Percentiles rank a stretch among this genome's conserved stretches.
Conservation (phyloP, 441 rosid genomes). For the Populus hybrid region DNA sequence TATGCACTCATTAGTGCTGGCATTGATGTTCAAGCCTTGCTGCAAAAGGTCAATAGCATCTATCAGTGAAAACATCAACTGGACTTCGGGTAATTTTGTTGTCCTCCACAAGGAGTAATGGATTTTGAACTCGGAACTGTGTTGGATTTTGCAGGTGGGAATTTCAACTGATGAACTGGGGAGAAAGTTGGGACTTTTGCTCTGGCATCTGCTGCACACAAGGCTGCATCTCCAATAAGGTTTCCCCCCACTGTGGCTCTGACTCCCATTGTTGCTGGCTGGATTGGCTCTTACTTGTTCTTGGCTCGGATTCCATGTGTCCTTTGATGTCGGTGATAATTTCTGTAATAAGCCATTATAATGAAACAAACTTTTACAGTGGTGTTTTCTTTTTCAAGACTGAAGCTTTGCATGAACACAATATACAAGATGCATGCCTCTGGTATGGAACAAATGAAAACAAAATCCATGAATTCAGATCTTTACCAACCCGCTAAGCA, state of each 20-base stretch:
- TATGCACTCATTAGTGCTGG: slow-evolving; percentile 64
- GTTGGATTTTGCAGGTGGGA: slow-evolving; percentile 53
- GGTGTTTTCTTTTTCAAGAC: neutral
- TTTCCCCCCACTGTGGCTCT: slow-evolving; percentile 87
- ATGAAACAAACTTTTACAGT: neutral
- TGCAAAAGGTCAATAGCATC: slow-evolving; percentile 44
- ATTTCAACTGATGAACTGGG: slow-evolving; percentile 59
- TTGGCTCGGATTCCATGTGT: neutral
- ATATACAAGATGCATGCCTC: neutral
- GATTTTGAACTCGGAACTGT: neutral
- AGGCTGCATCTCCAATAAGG: slow-evolving; percentile 92
- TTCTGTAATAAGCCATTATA: neutral
- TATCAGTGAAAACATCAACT: neutral
- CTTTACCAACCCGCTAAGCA: neutral
- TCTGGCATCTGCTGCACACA: slow-evolving; percentile 87
- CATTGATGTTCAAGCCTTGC: slow-evolving; percentile 72
- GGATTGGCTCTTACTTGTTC: slow-evolving; percentile 47
- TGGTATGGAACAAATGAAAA: neutral
- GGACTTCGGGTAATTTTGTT: neutral
- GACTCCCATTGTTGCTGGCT: slow-evolving; percentile 79
- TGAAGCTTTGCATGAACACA: neutral
- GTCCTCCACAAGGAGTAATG: neutral
- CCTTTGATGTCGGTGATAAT: neutral
- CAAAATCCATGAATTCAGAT: neutral
- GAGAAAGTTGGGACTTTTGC: slow-evolving; percentile 87